These are phyloP conservation scores for Euphrasia arctica DNA, from an alignment of 305 asterid genomes.

Conservation along the genomic window DNA sequence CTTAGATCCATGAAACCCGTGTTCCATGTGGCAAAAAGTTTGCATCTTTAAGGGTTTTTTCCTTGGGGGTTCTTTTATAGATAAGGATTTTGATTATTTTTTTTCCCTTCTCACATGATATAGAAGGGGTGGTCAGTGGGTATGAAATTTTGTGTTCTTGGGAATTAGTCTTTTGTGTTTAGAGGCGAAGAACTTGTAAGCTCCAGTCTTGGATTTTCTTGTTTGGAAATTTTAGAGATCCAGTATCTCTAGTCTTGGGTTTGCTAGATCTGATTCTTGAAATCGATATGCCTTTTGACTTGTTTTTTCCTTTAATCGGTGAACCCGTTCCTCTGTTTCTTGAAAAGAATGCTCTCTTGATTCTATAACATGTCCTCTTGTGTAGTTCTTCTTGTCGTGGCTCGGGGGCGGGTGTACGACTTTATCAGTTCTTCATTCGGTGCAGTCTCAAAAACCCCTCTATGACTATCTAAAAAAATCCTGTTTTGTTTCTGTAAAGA, in stretches of 20 bases:
- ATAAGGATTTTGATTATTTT: slow-evolving; percentile 50
- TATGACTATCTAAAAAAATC: slow-evolving; percentile 7
- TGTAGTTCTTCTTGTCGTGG: slow-evolving; percentile 14
- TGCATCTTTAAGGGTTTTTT: slow-evolving; percentile 34
- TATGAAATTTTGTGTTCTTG: slow-evolving; percentile 33
- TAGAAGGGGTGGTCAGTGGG: slow-evolving; percentile 46
- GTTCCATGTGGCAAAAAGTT: slow-evolving; percentile 62
- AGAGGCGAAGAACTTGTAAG: slow-evolving; percentile 20
- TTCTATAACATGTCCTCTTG: slow-evolving; percentile 18
- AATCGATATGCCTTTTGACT: slow-evolving; percentile 14
- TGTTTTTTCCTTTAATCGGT: slow-evolving; percentile 6
- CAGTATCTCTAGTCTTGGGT: no score
- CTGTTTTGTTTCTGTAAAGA: slow-evolving; percentile 13
- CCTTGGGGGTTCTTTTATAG: slow-evolving; percentile 33
- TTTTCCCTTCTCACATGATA: slow-evolving; percentile 29
- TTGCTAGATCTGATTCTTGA: slow-evolving; percentile 40
- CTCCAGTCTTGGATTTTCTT: slow-evolving; percentile 10
- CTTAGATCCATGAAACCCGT: slow-evolving; percentile 70
- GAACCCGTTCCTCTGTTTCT: slow-evolving; percentile 18
- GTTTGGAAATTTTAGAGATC: slow-evolving; percentile 40
- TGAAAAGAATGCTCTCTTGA: slow-evolving; percentile 11
- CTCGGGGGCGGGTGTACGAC: slow-evolving; percentile 11
- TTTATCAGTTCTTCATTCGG: slow-evolving; percentile 22
- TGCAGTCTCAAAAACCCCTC: slow-evolving; percentile 20
- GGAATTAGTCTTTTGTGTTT: slow-evolving; percentile 25